A percentile compares a stretch with the other conserved stretches of the same genome.
phyloP scores from a whole-genome alignment of 2,329 filamentous ascomycete species.

The Colletotrichum filicis region DNA sequence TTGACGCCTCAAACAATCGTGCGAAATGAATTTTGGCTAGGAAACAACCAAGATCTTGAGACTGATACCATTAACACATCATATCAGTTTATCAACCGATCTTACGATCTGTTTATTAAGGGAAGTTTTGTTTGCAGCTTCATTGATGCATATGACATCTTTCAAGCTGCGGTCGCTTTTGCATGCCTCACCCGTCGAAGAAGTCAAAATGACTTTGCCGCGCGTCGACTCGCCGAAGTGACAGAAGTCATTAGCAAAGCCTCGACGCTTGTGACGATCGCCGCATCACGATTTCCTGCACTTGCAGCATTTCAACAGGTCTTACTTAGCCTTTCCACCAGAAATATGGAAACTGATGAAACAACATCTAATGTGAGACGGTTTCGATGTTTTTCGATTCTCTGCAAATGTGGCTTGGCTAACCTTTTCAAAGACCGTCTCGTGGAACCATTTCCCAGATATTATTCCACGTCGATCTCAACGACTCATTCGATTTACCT shows the following conservation, averaged over 20 bases:
- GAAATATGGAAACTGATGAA: neutral
- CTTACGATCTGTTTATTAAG: neutral
- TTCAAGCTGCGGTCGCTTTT: conserved; percentile 22
- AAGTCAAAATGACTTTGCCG: neutral
- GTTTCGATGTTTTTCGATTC: neutral
- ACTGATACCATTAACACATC: conserved; percentile 1
- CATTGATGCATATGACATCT: conserved; percentile 26
- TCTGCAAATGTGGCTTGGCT: neutral
- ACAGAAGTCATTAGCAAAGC: conserved; percentile 19
- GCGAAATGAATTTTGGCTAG: neutral
- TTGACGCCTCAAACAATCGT: neutral
- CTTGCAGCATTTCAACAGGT: conserved; percentile 21
- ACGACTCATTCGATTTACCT: conserved; percentile 20
- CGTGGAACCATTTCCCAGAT: neutral
- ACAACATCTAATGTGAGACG: too few species aligned
- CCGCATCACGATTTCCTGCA: conserved; percentile 19
- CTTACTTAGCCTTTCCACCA: conserved; percentile 10
- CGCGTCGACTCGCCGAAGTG: neutral
- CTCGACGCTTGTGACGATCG: conserved; percentile 1
- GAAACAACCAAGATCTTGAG: conserved; percentile 16
- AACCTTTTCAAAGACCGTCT: neutral
- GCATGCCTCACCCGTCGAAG: conserved; percentile 3
- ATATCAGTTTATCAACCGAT: conserved; percentile 6
- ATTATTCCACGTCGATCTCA: conserved; percentile 14
- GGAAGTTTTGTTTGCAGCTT: conserved; percentile 8